These are phyloP conservation scores for Aspergillus asperescens DNA, from an alignment of 495 filamentous ascomycete species.

Conservation along the genomic window DNA sequence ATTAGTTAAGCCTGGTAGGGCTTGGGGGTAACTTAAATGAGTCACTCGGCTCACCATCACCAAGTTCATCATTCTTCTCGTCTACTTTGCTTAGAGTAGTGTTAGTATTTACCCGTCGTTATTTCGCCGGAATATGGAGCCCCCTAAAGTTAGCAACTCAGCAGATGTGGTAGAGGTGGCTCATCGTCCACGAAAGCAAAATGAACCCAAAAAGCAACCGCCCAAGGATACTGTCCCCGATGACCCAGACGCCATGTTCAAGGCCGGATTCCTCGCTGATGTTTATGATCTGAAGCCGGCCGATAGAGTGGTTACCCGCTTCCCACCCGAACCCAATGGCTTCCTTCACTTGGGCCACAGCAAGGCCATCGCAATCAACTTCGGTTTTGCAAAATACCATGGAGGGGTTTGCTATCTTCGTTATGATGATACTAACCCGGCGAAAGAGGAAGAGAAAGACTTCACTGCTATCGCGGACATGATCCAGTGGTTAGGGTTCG, in stretches of 20 bases:
- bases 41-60: no score
- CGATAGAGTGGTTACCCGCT: not conserved
- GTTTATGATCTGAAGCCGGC: not conserved
- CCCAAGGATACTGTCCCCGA: no score
- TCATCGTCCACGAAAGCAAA: no score
- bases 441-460: constrained; percentile 2
- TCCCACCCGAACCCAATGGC: constrained; percentile 1
- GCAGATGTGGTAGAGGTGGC: no score
- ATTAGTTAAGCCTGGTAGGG: no score
- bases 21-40: no score
- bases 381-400: not conserved
- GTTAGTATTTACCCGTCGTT: no score
- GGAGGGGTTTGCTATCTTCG: not conserved
- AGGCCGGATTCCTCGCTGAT: not conserved
- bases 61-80: no score
- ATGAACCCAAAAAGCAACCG: no score
- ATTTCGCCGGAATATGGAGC: no score
- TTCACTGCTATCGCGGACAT: not conserved
- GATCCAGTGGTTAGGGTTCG: not conserved
- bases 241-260: constrained; percentile 3
- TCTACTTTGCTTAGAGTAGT: no score
- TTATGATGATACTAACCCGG: constrained; percentile 1
- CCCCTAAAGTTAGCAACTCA: no score
- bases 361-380: constrained; percentile 2
- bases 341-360: not conserved